Conservation (phyloP, 1,139 yeast species). For the Candida glucosophila region DNA sequence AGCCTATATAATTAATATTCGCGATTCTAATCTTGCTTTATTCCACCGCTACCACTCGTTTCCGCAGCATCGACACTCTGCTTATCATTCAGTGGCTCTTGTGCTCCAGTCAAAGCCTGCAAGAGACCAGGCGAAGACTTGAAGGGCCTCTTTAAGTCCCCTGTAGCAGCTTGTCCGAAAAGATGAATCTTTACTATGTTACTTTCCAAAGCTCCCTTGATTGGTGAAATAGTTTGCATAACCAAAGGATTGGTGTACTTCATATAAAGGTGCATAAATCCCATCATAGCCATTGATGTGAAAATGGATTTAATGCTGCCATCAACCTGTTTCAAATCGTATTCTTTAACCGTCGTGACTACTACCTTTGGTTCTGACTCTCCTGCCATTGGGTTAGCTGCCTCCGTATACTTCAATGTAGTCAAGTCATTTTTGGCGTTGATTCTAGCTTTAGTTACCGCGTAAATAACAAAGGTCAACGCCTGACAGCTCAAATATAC, state of each 20-base stretch:
- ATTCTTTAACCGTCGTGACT: constrained; percentile 89
- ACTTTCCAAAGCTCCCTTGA: constrained; percentile 84
- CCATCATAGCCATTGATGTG: constrained; percentile 96
- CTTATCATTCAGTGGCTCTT: constrained; percentile 69
- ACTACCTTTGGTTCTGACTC: constrained; percentile 64
- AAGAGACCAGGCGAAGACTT: constrained; percentile 79
- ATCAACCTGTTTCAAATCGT: constrained; percentile 83
- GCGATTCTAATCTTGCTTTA: constrained; percentile 66
- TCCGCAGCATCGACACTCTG: constrained; percentile 82
- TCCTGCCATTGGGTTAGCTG: constrained; percentile 75
- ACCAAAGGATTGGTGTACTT: constrained; percentile 95
- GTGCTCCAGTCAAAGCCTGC: constrained; percentile 52
- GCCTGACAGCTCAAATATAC: constrained; percentile 63
- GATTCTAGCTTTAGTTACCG: constrained; percentile 54
- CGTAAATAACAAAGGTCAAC: constrained; percentile 58
- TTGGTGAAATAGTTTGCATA: constrained; percentile 87
- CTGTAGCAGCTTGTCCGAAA: constrained; percentile 74
- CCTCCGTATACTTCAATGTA: constrained; percentile 83
- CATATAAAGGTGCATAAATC: constrained; percentile 96
- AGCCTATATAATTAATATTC: not conserved
- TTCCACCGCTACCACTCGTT: constrained; percentile 80
- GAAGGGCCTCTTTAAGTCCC: constrained; percentile 96
- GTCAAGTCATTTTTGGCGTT: constrained; percentile 80
- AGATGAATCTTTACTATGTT: constrained; percentile 89
- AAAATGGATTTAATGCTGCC: constrained; percentile 71